Base-by-base conservation (phyloP, 2,329 filamentous ascomycete genomes). In the Clonostachys chloroleuca region DNA sequence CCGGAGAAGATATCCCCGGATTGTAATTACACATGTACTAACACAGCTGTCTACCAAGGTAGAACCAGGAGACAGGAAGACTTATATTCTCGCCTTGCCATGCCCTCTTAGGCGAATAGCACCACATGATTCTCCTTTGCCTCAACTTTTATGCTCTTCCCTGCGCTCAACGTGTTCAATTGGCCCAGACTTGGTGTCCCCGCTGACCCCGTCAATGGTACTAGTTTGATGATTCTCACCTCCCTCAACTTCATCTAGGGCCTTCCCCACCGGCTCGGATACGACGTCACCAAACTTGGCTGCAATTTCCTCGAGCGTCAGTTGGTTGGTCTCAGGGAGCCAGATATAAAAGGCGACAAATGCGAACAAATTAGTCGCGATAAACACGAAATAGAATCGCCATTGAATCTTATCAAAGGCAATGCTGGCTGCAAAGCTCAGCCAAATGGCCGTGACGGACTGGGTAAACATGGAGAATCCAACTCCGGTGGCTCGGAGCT, bases 361-460 rank as follows among this genome's bases (percentile, higher is more conserved):
- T 2, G 62, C 57, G 24, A 61, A 54, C 0, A 65, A 14, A 42
- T 62, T 64, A 30, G 52, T 55, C 1, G 53, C 60, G n/a, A 65
- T 64, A 34, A 66, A 64, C 3, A 65, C 57, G 18, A 63, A 57
- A 48, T 64, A 65, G 45, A 59, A 64, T 40, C 47, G 56, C 59
- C 61, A 64, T 5, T 47, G 45, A 24, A 66, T 58, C 3, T 47
- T 49, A n/a, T 60, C 55, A 10, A 66, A 61, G 0, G 60, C 61
- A 7, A 56, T 46, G 1, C 58, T 55, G 5, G 61, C 55, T 2
- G 55, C 55, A 6, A 59, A 56, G 0, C 58, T 56, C 2, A 65
- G 52, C 56, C 60, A 60, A 13, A 64, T 63, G 12, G 56, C 55
- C 5, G 61, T 62, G 17, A 63, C 46, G 4, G 56, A 54, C 18